Conservation (phyloP, 2,329 filamentous ascomycete species). For the Fonsecaea pedrosoi region DNA sequence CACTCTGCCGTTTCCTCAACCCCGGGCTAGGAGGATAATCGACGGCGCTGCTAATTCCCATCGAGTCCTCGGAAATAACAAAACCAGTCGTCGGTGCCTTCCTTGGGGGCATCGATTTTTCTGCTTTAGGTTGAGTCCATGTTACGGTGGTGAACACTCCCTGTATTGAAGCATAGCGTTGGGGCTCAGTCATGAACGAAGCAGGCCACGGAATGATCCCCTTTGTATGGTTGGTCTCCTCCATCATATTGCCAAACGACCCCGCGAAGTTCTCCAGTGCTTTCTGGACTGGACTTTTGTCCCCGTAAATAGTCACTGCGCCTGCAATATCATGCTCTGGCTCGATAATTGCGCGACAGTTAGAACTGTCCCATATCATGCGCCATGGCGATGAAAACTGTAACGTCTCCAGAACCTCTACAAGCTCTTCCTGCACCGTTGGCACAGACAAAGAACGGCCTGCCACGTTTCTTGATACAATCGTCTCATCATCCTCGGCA, state of each 20-base stretch:
- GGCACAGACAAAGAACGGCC: constrained; percentile 10
- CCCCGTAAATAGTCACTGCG: not conserved
- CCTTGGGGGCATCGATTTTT: not conserved
- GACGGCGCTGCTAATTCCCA: constrained; percentile 20
- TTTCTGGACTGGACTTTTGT: not conserved
- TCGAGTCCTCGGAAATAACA: not conserved
- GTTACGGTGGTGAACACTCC: not conserved
- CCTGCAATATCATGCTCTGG: not conserved
- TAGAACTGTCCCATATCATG: constrained; percentile 12
- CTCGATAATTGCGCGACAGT: not conserved
- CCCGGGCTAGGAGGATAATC: constrained; percentile 21
- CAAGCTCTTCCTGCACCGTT: not conserved
- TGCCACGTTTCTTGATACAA: not conserved
- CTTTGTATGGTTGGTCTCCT: not conserved
- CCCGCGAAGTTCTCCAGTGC: not conserved
- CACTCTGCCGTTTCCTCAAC: constrained; percentile 14
- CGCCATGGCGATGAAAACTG: not conserved
- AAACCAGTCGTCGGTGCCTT: not conserved
- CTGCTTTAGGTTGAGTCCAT: not conserved
- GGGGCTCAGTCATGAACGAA: not conserved
- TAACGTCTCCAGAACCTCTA: not conserved
- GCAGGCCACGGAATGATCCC: not conserved
- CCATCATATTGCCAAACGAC: not conserved
- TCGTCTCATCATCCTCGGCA: not conserved
- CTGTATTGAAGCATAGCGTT: not conserved